Evolutionary conservation across 768 basidiomycete species (phyloP).

Genomic region (Collybia mongolica): DNA sequence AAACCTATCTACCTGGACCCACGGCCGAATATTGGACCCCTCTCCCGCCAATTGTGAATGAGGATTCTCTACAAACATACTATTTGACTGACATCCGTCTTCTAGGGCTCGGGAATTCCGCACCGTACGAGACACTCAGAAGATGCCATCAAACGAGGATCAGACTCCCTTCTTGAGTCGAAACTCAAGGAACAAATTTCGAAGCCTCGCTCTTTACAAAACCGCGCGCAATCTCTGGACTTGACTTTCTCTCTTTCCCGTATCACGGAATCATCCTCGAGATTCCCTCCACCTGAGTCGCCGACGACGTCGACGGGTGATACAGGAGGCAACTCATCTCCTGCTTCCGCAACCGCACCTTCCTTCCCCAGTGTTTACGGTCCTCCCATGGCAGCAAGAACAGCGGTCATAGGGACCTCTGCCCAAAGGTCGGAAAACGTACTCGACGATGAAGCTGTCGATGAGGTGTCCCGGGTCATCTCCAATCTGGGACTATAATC

Average conservation of each 20-base stretch:
- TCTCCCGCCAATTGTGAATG: constrained; percentile 69
- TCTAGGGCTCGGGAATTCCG: constrained; percentile 67
- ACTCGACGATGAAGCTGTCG: constrained; percentile 57
- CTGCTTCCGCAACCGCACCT: constrained; percentile 75
- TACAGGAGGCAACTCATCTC: constrained; percentile 75
- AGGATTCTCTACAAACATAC: constrained; percentile 2
- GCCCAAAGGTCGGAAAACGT: constrained; percentile 38
- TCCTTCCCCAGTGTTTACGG: constrained; percentile 87
- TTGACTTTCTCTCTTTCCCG: constrained; percentile 82
- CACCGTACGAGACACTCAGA: constrained; percentile 68
- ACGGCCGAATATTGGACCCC: constrained; percentile 76
- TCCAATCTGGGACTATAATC: constrained; percentile 68
- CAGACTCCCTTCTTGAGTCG: constrained; percentile 80
- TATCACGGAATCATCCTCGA: constrained; percentile 66
- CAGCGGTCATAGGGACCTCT: constrained; percentile 42
- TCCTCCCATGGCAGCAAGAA: constrained; percentile 47
- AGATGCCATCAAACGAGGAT: constrained; percentile 77
- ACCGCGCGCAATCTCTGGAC: constrained; percentile 89
- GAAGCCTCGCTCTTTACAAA: constrained; percentile 80
- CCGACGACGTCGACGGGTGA: constrained; percentile 78
- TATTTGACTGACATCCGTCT: constrained; percentile 13
- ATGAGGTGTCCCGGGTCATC: constrained; percentile 77
- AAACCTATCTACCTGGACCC: constrained; percentile 54
- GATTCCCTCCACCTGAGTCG: constrained; percentile 70
- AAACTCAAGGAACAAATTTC: constrained; percentile 76